Conservation (phyloP, 106 monocot species). For the Gastrodia elata region DNA sequence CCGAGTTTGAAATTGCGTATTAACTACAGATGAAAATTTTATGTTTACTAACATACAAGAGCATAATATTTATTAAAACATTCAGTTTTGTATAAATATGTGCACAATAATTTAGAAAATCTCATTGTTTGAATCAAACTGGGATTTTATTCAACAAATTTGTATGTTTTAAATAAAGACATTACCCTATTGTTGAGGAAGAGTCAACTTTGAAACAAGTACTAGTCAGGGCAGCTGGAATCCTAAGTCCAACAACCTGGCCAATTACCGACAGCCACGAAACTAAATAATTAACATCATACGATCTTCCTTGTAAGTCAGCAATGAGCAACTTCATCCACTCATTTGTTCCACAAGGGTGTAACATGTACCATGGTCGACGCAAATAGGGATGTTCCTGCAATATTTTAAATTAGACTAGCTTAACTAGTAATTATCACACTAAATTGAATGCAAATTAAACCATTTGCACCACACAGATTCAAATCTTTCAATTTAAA, state of each 20-base stretch:
- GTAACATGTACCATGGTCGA: constrained; percentile 77
- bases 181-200: neutral
- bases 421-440: neutral
- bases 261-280: constrained; percentile 85
- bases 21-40: neutral
- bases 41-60: neutral
- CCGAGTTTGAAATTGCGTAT: too few relatives aligned
- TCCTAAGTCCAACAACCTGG: constrained; percentile 60
- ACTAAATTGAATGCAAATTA: neutral
- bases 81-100: neutral
- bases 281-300: constrained; percentile 30
- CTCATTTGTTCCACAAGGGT: constrained; percentile 88
- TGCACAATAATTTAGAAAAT: neutral
- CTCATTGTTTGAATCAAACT: neutral
- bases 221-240: constrained; percentile 46
- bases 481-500: neutral
- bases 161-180: neutral
- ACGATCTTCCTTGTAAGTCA: neutral
- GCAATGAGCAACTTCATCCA: constrained; percentile 71
- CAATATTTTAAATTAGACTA: constrained; percentile 1
- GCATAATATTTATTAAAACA: neutral
- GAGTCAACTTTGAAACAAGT: neutral
- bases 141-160: neutral
- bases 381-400: constrained; percentile 87
- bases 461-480: neutral